Conservation (phyloP, 495 filamentous ascomycete species). For the Penicillium canariense region DNA sequence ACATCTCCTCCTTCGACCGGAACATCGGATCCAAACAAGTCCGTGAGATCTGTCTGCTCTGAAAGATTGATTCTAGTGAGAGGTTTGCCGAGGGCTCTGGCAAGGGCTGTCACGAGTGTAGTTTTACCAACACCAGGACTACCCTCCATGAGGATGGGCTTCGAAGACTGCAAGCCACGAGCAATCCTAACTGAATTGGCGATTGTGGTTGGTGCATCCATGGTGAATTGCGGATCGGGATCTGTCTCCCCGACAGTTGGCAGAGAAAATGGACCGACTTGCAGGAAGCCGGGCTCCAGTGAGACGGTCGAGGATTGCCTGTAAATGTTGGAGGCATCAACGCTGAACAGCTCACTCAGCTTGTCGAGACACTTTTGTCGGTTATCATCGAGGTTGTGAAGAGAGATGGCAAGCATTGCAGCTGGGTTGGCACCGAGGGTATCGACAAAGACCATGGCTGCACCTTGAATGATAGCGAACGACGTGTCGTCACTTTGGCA, state of each 20-base stretch:
- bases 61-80: conserved; percentile 94
- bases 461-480: conserved; percentile 75
- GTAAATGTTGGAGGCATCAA: conserved; percentile 64
- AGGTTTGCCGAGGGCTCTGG: conserved; percentile 70
- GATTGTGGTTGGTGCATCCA: conserved; percentile 85
- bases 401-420: conserved; percentile 66
- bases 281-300: conserved; percentile 48
- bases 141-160: conserved; percentile 91
- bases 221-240: conserved; percentile 64
- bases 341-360: conserved; percentile 62
- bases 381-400: conserved; percentile 57
- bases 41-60: conserved; percentile 95
- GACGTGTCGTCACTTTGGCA: conserved; percentile 46
- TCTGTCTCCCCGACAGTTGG: conserved; percentile 44
- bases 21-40: conserved; percentile 95
- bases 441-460: conserved; percentile 94
- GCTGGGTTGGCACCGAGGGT: conserved; percentile 92
- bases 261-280: conserved; percentile 73
- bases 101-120: conserved; percentile 81
- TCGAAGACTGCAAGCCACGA: conserved; percentile 82
- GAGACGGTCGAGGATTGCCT: conserved; percentile 47
- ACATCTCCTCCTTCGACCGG: conserved; percentile 85
- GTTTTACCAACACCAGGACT: conserved; percentile 98
- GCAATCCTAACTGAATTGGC: conserved; percentile 86
- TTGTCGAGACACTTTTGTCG: conserved; percentile 69